Evolutionary conservation across 352 stramenopile species (phyloP), one percentile per base, ranked within the genome.

Genomic region (Phytophthora palmivora): DNA sequence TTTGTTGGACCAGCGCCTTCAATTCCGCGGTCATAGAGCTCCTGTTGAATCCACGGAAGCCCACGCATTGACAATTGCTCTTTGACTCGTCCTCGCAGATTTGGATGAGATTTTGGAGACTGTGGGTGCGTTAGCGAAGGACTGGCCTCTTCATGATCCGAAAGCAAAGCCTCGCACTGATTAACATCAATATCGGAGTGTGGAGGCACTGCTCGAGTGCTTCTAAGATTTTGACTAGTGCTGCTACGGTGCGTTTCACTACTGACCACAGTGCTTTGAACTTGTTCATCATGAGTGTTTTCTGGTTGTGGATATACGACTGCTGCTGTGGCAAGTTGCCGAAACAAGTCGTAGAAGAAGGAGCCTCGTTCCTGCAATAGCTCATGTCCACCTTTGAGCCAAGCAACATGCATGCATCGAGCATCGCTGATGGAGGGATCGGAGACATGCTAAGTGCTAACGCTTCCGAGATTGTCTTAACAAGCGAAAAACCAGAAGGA

Each of bases 301-400:
- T 10, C 33, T n/a, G 24, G 26, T 28, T 58, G 24, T 5, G 42
- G 36, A 6, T 18, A 42, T 42, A 28, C 41, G 6, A 58, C 51
- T 26, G 44, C 3, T 5, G 54, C 43, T 15, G 6, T 56, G 2
- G 58, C 59, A 9, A 89, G 63, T 36, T 88, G 75, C 1, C 68
- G 61, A 30, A 92, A 73, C 10, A 92, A 71, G 7, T 86, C 70
- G 38, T 81, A 72, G 28, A 90, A 62, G 53, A 83, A 92, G 1
- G 49, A 49, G 4, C 70, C 7, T 2, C 84, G 76, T 54, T 94
- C 85, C 58, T 94, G 83, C 5, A 88, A 33, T 7, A 92, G 5
- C 38, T 94, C 82, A 49, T 94, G 80, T 0, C 85, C 85, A 39
- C 79, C 79, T 61, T 92, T 92, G 47, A 94, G 76, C 85, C 85